phyloP scores from a whole-genome alignment of 306 rosid species.

The Quercus glauca region DNA sequence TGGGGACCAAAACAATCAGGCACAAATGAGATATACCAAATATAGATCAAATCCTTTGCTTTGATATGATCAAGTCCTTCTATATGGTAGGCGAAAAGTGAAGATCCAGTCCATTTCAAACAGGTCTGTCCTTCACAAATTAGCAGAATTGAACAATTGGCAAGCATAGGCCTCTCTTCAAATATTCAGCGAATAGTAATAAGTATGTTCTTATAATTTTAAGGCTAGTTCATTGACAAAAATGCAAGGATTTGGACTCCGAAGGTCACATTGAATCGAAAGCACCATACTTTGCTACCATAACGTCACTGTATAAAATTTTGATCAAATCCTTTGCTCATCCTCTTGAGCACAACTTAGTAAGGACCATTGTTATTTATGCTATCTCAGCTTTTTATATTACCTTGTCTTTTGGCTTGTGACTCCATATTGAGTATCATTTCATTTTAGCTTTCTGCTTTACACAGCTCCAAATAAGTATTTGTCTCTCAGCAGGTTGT shows the following conservation, averaged over 20 bases:
- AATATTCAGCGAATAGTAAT: neutral
- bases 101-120: neutral
- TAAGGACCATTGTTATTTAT: too few relatives aligned
- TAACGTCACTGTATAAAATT: neutral
- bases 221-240: neutral
- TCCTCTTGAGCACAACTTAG: too few relatives aligned
- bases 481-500: neutral
- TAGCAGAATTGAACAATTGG: neutral
- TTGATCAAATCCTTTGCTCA: neutral
- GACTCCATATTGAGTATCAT: neutral
- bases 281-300: neutral
- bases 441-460: neutral
- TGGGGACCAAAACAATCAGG: too few relatives aligned
- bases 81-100: neutral
- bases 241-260: neutral
- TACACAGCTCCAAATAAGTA: neutral
- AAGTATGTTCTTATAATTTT: neutral
- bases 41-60: neutral
- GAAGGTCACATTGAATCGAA: neutral
- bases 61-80: neutral
- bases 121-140: neutral
- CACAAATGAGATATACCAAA: neutral
- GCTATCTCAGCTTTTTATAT: too few relatives aligned
- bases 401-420: too few relatives aligned
- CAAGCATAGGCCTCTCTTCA: neutral